These are phyloP conservation scores for Aspergillus phoenicis DNA, from an alignment of 2,329 filamentous ascomycete species.

Conservation along the genomic window DNA sequence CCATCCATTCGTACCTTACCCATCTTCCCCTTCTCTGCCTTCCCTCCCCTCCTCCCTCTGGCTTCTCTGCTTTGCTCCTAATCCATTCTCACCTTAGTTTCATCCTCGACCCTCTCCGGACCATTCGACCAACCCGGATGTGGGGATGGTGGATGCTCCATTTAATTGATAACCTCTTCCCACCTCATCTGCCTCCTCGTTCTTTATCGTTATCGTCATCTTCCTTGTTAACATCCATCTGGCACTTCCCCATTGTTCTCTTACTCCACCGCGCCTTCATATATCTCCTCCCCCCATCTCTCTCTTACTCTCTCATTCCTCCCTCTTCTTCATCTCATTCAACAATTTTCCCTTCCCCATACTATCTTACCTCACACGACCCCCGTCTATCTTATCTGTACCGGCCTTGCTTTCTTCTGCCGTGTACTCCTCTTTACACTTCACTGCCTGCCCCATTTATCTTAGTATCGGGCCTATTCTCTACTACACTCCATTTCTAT, in stretches of 20 bases:
- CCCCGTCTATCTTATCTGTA: not conserved
- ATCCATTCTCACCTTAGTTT: slow-evolving; percentile 14
- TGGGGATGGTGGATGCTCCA: slow-evolving; percentile 16
- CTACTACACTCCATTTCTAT: not conserved
- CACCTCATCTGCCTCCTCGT: slow-evolving; percentile 10
- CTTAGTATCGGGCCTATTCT: not conserved
- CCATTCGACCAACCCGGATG: slow-evolving; percentile 18
- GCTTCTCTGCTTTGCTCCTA: slow-evolving; percentile 1
- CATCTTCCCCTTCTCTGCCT: not conserved
- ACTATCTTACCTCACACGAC: not conserved
- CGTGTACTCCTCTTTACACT: not conserved
- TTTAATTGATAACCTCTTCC: slow-evolving; percentile 18
- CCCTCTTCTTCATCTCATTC: not conserved
- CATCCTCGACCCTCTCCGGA: slow-evolving; percentile 13
- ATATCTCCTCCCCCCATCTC: slow-evolving; percentile 13
- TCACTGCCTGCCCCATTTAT: not conserved
- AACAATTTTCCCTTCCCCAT: not conserved
- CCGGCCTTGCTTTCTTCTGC: not conserved
- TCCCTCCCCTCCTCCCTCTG: not conserved
- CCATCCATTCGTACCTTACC: not conserved
- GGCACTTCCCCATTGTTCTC: not conserved
- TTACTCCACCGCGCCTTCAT: slow-evolving; percentile 1
- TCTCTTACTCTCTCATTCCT: slow-evolving; percentile 8
- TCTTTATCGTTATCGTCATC: slow-evolving; percentile 16
- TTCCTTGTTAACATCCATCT: slow-evolving; percentile 9